A percentile compares a stretch with the other conserved stretches of the same genome.
These are phyloP conservation scores for Symbiodinium pilosum DNA, from an alignment of 73 alveolate genomes.

Conservation along the genomic window DNA sequence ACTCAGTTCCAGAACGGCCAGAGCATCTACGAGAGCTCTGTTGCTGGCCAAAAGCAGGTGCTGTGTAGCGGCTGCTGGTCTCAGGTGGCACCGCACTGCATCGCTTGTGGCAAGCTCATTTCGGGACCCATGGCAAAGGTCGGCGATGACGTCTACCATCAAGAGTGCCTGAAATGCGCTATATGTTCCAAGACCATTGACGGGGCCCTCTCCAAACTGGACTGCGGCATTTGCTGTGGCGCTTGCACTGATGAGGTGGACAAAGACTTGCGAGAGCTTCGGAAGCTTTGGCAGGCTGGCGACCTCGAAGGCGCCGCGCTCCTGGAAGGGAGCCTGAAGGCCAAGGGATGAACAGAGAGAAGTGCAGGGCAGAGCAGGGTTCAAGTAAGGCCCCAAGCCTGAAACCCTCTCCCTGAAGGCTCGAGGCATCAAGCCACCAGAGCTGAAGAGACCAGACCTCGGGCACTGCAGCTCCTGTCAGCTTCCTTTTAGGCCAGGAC, in stretches of 20 bases:
- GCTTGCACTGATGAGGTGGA: slow-evolving; percentile 33
- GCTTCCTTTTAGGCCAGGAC: slow-evolving; percentile 34
- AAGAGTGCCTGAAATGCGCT: slow-evolving; percentile 55
- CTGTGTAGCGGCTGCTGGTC: slow-evolving; percentile 45
- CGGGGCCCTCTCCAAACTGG: slow-evolving; percentile 79
- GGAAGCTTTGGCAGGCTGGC: background rate
- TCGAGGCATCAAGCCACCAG: slow-evolving; percentile 73
- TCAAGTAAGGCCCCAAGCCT: background rate
- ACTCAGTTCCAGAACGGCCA: slow-evolving; percentile 44
- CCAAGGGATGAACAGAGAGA: background rate
- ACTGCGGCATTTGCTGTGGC: slow-evolving; percentile 54
- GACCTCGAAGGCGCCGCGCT: slow-evolving; percentile 71
- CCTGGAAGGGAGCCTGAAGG: slow-evolving; percentile 60
- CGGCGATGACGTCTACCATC: slow-evolving; percentile 72
- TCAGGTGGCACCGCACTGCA: slow-evolving; percentile 56
- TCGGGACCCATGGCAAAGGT: slow-evolving; percentile 61
- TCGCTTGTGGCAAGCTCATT: slow-evolving; percentile 32
- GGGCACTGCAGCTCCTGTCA: slow-evolving; percentile 65
- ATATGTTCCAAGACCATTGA: slow-evolving; percentile 29
- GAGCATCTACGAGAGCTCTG: slow-evolving; percentile 50
- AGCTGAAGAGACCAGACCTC: slow-evolving; percentile 28
- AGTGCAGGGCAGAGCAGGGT: background rate
- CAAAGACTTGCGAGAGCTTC: slow-evolving; percentile 48
- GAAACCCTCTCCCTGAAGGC: background rate
- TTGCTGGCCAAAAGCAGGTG: slow-evolving; percentile 34